Percentiles rank a stretch among this genome's conserved stretches.
Evolutionary conservation across 306 rosid species (phyloP).

Genomic region (Vachellia collinsii): DNA sequence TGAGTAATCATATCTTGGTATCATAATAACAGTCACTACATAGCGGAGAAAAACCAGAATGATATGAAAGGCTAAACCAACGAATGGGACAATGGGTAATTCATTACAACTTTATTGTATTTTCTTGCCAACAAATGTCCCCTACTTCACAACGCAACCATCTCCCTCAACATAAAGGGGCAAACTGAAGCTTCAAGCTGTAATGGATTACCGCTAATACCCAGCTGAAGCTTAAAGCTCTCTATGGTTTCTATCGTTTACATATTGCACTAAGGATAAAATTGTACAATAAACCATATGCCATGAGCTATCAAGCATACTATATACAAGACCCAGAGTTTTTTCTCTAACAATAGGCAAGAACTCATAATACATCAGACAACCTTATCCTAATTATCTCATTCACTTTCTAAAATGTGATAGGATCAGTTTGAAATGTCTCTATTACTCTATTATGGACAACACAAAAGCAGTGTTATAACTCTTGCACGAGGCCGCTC

Average conservation of each 20-base stretch:
- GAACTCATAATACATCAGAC: conserved; percentile 17
- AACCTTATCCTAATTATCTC: conserved; percentile 28
- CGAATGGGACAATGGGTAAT: not conserved
- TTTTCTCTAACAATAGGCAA: conserved; percentile 14
- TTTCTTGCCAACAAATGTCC: not conserved
- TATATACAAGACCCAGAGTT: conserved; percentile 39
- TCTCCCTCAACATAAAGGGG: not conserved
- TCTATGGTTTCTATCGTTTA: not conserved
- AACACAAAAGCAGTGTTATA: conserved; percentile 39
- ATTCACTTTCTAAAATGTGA: conserved; percentile 14
- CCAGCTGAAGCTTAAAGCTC: conserved; percentile 23
- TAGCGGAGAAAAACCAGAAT: not conserved
- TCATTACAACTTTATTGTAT: not conserved
- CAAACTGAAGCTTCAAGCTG: conserved; percentile 15
- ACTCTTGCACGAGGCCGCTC: conserved; percentile 48
- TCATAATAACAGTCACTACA: not conserved
- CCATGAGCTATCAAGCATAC: conserved; percentile 21
- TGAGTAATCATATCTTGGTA: not conserved
- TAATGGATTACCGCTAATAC: too few species aligned
- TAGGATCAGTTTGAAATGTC: conserved; percentile 15
- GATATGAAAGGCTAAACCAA: not conserved
- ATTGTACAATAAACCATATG: conserved; percentile 20
- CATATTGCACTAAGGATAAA: conserved; percentile 10
- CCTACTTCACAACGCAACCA: not conserved
- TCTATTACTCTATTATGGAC: conserved; percentile 26